Evolutionary conservation across 2,329 filamentous ascomycete genomes (phyloP).

Genomic region (Claviceps maximensis): DNA sequence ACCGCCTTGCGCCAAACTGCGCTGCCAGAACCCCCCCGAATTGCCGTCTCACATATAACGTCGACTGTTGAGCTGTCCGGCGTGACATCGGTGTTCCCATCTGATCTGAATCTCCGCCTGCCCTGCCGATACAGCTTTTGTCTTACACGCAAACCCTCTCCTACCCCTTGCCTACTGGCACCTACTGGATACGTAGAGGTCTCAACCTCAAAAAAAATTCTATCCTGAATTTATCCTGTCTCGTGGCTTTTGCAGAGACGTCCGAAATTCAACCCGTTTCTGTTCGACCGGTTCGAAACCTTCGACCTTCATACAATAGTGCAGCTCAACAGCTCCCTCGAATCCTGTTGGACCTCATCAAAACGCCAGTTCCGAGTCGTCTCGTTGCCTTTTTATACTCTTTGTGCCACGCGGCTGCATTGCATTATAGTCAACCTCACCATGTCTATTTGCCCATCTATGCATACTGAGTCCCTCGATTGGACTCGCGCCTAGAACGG

Average conservation of each 20-base stretch:
- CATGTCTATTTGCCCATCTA: slow-evolving; percentile 11
- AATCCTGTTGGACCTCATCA: background rate
- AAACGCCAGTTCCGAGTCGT: background rate
- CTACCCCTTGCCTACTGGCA: background rate
- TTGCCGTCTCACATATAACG: background rate
- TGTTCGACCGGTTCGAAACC: background rate
- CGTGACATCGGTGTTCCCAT: background rate
- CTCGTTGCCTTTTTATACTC: background rate
- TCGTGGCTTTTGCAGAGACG: background rate
- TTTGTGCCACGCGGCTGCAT: background rate
- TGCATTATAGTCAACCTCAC: slow-evolving; percentile 3
- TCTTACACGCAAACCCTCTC: background rate
- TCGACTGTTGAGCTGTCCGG: background rate
- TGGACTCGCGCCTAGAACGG: slow-evolving; percentile 12
- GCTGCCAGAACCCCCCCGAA: background rate
- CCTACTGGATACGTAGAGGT: background rate
- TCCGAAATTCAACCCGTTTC: background rate
- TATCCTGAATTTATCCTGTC: background rate
- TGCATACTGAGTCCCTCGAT: slow-evolving; percentile 12
- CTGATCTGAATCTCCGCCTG: background rate
- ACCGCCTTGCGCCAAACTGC: background rate
- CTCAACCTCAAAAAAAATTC: background rate
- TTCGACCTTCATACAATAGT: background rate
- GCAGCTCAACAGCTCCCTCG: background rate
- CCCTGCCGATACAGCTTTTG: background rate